Base-by-base conservation (phyloP, 2,329 filamentous ascomycete genomes). In the Fusarium clavum region DNA sequence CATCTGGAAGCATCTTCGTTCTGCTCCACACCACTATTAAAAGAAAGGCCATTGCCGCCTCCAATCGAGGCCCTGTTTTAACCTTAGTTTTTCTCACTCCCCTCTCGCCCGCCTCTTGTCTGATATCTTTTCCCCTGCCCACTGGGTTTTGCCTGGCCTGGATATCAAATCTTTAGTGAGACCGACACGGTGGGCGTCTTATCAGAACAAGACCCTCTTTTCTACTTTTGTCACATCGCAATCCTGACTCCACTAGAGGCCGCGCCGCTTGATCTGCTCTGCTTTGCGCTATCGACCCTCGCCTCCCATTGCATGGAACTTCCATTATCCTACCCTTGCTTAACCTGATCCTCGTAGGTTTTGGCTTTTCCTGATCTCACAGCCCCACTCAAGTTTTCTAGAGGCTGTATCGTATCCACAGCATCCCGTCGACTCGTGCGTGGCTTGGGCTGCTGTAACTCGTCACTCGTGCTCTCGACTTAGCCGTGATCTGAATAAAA, bases 121-220 rank as follows among this genome's bases (percentile, higher is more conserved):
- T 46, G 43, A 43, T 61, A 49, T 54, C 60, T 54, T 58, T 44
- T 48, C 49, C 43, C 41, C 64, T 63, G 38, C 24, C 24, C 24
- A 6, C 69, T 57, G 45, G 55, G 56, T 66, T 61, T 57, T 38
- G 34, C 34, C 34, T 38, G 34, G 55, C 49, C 44, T 69, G 52
- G 34, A 61, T 60, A 48, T 65, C 40, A 66, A 54, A 57, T 55
- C 55, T 49, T 57, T 43, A 60, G 47, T 56, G 60, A 61, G 60
- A 54, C 71, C 40, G 57, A 67, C 64, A 72, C 71, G 69, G 58
- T 53, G 60, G 67, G 67, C 44, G 66, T 73, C 73, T 75, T 75
- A 75, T 75, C 73, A 74, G 66, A 72, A 58, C 38, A 61, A 46
- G 73, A 71, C 73, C 73, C 73, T 72, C 70, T 75, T 75, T 72